Evolutionary conservation across 2,329 filamentous ascomycete species (phyloP), one percentile per base, ranked within the genome.

Genomic region (Diaporthe ilicicola): DNA sequence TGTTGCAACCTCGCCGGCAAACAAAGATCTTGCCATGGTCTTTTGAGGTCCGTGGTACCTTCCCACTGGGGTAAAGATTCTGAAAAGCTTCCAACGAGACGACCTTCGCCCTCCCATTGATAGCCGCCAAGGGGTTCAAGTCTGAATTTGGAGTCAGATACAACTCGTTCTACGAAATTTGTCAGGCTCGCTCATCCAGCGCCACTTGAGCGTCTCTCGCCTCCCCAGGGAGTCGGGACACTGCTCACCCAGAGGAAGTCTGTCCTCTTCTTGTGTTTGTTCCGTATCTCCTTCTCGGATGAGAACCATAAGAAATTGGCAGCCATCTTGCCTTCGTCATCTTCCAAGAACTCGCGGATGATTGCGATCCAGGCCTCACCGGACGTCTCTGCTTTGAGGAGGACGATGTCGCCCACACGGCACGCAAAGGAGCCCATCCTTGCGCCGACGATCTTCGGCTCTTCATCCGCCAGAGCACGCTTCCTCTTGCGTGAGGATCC

Each of bases 251-350:
- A 89, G 66, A 97, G 81, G 71, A 90, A 94, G 81, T 99, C 96
- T 15, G 85, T 87, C 77, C 94, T 87, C 83, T 96, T 97, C 82
- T 93, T 95, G 70, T 90, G 88, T 78, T 91, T 92, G 76, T 93
- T 96, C 34, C 92, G 89, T 72, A 98, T 94, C 82, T 98, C 95
- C 77, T 92, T 93, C 76, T 97, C 93, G 0, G 93, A 94, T 0
- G 93, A 94, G 79, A 99, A 98, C 96, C 96, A 99, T 87, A 98
- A 92, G 78, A 99, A 96, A 73, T 92, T 93, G 69, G 93, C 95
- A 32, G 91, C 90, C 85, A 94, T 98, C 53, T 92, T 89, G 4
- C 90, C 91, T 15, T 92, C 91, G 24, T 93, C 91, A 39, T 91
- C 89, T 55, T 95, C 91, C 48, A 91, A 79, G 75, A 99, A 97